Evolutionary conservation across 805 yeast genomes (phyloP).

Genomic region (Myxozyma vanderwaltii): DNA sequence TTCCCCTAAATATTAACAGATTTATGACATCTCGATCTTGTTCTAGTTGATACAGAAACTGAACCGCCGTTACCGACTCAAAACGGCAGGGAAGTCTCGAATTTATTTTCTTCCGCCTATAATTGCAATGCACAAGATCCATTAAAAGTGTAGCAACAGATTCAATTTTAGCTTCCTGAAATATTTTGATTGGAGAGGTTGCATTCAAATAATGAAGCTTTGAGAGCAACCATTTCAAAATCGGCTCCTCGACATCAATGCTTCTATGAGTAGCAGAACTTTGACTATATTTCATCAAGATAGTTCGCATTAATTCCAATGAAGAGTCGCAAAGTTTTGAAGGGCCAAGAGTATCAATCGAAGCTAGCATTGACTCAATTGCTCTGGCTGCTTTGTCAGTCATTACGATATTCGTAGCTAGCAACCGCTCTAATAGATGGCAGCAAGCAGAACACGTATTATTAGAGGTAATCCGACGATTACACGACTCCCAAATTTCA

Average conservation of each 20-base stretch:
- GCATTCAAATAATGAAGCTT: neutral
- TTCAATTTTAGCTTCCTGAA: neutral
- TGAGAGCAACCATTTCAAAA: constrained; percentile 3
- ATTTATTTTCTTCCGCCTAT: neutral
- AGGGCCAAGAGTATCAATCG: constrained; percentile 20
- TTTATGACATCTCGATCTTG: neutral
- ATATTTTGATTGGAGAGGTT: neutral
- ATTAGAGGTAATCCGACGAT: constrained; percentile 10
- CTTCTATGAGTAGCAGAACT: neutral
- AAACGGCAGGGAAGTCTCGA: neutral
- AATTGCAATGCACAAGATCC: neutral
- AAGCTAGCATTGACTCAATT: constrained; percentile 2
- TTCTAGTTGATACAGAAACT: constrained; percentile 4
- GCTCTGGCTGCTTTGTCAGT: neutral
- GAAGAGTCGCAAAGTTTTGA: constrained; percentile 13
- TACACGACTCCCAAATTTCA: constrained; percentile 13
- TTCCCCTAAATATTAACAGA: neutral
- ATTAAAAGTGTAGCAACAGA: neutral
- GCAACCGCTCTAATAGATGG: constrained; percentile 11
- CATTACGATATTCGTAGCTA: neutral
- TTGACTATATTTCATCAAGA: neutral
- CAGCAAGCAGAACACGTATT: constrained; percentile 20
- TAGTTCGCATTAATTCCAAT: neutral
- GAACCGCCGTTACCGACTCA: neutral
- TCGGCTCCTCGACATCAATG: neutral